Percentiles rank a stretch among this genome's conserved stretches.
Conservation (phyloP, 371 early-diverging fungal species). For the Polyrhizophydium stewartii region DNA sequence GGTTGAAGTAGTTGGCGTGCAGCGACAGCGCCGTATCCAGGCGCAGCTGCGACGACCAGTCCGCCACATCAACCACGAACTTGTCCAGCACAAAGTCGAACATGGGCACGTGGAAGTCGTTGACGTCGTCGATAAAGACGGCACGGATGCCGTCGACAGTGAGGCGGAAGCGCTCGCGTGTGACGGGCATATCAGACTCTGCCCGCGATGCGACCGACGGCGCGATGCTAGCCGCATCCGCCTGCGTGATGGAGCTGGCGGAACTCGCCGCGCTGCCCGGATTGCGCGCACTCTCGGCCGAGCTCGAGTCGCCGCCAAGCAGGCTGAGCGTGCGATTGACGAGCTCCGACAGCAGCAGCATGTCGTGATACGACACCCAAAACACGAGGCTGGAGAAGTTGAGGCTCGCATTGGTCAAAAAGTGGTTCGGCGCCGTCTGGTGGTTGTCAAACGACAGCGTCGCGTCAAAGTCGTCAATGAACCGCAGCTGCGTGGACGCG, state of each 20-base stretch:
- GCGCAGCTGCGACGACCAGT: slow-evolving; percentile 83
- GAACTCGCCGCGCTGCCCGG: not conserved
- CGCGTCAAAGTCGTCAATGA: slow-evolving; percentile 87
- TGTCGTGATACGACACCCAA: slow-evolving; percentile 70
- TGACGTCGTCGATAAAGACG: slow-evolving; percentile 87
- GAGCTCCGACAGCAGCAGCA: slow-evolving; percentile 74
- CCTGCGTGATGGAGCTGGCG: not conserved
- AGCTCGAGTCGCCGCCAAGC: not conserved
- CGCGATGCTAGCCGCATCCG: not conserved
- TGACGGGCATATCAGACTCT: too few relatives aligned
- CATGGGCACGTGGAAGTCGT: slow-evolving; percentile 80
- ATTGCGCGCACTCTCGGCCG: too few relatives aligned
- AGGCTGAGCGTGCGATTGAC: slow-evolving; percentile 55
- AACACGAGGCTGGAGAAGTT: slow-evolving; percentile 35
- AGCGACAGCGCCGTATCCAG: slow-evolving; percentile 67
- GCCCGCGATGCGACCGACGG: too few relatives aligned
- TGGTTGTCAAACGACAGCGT: slow-evolving; percentile 72
- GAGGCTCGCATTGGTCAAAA: slow-evolving; percentile 20
- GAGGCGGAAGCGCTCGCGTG: not conserved
- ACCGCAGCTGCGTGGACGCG: slow-evolving; percentile 70
- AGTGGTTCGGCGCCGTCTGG: slow-evolving; percentile 27
- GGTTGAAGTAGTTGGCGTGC: slow-evolving; percentile 87
- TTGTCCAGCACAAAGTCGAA: slow-evolving; percentile 77
- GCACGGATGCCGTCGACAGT: slow-evolving; percentile 63
- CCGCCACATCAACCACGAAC: slow-evolving; percentile 70